Conservation (phyloP, 352 stramenopile genomes). For the Pythium apleroticum region DNA sequence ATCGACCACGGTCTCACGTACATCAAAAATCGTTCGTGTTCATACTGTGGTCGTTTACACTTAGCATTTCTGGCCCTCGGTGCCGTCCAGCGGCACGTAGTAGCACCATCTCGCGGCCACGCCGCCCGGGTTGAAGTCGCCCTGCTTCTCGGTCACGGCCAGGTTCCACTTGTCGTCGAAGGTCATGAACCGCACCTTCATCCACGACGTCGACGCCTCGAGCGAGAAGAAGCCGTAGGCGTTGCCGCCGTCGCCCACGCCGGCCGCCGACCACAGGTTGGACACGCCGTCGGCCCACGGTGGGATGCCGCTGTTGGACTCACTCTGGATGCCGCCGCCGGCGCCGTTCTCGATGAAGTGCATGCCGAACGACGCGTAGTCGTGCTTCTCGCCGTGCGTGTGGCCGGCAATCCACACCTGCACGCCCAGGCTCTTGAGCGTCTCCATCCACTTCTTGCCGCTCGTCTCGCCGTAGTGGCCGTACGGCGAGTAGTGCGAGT, state of each 20-base stretch:
- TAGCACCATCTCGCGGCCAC: background rate
- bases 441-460: constrained; percentile 4
- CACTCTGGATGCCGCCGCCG: constrained; percentile 30
- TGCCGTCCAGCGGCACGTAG: background rate
- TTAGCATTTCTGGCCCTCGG: background rate
- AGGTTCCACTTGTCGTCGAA: constrained; percentile 24
- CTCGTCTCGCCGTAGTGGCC: constrained; percentile 4
- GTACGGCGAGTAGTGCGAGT: constrained; percentile 4
- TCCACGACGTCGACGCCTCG: constrained; percentile 21
- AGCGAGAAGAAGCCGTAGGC: constrained; percentile 29
- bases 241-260: constrained; percentile 10
- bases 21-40: background rate
- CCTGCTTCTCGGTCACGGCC: constrained; percentile 11
- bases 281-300: background rate
- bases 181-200: constrained; percentile 27
- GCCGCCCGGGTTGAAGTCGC: background rate
- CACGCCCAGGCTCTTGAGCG: background rate
- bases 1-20: too few species aligned
- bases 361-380: constrained; percentile 32
- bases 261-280: background rate
- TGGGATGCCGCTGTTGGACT: constrained; percentile 12
- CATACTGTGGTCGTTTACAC: background rate
- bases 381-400: constrained; percentile 71
- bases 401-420: constrained; percentile 33
- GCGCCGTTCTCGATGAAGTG: constrained; percentile 35